Base-by-base conservation (phyloP, 176 grass and related monocot species). In the Thalia dealbata region DNA sequence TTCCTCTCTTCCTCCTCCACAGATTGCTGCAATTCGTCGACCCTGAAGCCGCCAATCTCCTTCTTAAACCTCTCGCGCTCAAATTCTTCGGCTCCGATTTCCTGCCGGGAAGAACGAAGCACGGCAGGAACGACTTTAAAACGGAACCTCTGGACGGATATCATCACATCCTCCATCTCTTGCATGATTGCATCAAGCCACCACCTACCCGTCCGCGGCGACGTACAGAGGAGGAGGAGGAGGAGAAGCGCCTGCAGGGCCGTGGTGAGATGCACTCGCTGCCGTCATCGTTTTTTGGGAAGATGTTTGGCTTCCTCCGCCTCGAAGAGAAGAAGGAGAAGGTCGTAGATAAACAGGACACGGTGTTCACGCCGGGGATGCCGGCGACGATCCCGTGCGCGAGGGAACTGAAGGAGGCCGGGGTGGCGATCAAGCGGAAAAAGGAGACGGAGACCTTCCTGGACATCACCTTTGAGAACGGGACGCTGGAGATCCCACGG, bases 1-100 rank as follows among this genome's bases (percentile, higher is more conserved):
- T 83, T 21, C 75, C 81, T 71, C n/a, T 83, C 14, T 58, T 78
- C 3, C 54, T 83, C n/a, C 45, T 83, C 29, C 18, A 59, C 41
- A 44, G 15, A 1, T 41, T 82, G n/a, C 55, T 82, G 2, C 54
- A 48, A 15, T 52, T 64, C 15, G 74, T 71, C 21, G 24, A 14
- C 0, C 3, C 10, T 14, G 66, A 54, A 2, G 35, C 0, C 43
- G 8, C 55, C 2, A 6, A 9, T 21, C 24, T 6, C 3, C 43
- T 21, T 6, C n/a, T 44, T 10, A 43, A 27, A 2, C 19, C 30
- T 11, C 38, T 15, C 35, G 12, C 38, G 3, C 22, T 12, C 12
- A 59, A 13, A 8, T 74, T 41, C 32, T 59, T 60, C 3, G 21
- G 15, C 26, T 10, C 3, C 12, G 19, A n/a, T 7, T 41, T 73